These are phyloP conservation scores for Aspergillus wentii DNA, from an alignment of 495 filamentous ascomycete genomes.

Conservation along the genomic window DNA sequence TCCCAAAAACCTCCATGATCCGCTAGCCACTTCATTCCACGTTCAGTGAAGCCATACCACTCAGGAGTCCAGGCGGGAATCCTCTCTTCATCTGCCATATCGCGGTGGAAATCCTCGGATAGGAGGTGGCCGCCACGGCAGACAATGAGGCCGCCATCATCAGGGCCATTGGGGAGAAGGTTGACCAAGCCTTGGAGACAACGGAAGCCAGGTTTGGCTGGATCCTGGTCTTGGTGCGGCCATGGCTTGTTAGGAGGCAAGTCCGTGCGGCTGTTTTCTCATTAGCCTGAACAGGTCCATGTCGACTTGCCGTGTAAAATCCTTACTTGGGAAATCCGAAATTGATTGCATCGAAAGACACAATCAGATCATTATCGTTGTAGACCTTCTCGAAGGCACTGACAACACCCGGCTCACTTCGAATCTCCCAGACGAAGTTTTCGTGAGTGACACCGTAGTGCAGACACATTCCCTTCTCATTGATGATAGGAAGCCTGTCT, in stretches of 20 bases:
- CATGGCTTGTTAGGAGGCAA: constrained; percentile 35
- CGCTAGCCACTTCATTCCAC: constrained; percentile 33
- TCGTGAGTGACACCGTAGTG: constrained; percentile 38
- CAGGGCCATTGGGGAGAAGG: constrained; percentile 33
- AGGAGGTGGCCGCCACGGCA: constrained; percentile 29
- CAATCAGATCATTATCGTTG: constrained; percentile 35
- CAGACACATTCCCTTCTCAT: constrained; percentile 38
- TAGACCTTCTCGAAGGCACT: constrained; percentile 37
- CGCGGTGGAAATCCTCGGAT: constrained; percentile 29
- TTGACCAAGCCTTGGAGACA: constrained; percentile 47
- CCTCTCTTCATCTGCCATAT: constrained; percentile 26
- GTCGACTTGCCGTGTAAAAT: neutral
- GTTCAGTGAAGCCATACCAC: constrained; percentile 35
- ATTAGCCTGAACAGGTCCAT: too few species aligned
- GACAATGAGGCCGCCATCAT: constrained; percentile 39
- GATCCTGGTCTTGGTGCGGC: constrained; percentile 45
- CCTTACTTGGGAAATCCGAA: constrained; percentile 31
- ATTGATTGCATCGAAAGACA: constrained; percentile 43
- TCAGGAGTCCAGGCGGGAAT: constrained; percentile 33
- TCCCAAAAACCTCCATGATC: constrained; percentile 29
- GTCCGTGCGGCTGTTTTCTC: constrained; percentile 25
- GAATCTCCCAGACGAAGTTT: constrained; percentile 37
- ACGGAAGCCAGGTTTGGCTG: constrained; percentile 34
- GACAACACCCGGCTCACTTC: constrained; percentile 36
- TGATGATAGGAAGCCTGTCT: constrained; percentile 33